Evolutionary conservation across 805 yeast species (phyloP).

Genomic region (Zygotorulaspora sp.): DNA sequence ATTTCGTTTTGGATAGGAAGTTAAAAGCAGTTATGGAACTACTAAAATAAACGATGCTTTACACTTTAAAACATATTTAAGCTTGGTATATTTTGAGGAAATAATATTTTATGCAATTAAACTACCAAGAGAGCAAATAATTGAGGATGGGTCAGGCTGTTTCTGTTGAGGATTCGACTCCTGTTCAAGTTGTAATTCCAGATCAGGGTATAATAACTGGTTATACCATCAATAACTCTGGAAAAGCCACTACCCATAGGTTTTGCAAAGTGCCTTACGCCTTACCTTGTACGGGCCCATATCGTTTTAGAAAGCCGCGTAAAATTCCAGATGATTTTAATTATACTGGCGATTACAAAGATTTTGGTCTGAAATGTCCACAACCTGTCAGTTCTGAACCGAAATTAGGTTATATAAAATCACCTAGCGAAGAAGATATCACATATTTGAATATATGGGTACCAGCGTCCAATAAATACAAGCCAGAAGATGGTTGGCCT

Average conservation of each 20-base stretch:
- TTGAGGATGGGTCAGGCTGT: conserved; percentile 17
- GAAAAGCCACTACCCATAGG: conserved; percentile 22
- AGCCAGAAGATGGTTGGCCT: conserved; percentile 38
- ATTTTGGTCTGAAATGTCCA: conserved; percentile 36
- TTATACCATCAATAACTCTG: conserved; percentile 13
- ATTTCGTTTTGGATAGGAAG: too few relatives aligned
- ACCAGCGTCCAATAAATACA: conserved; percentile 37
- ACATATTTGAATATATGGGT: conserved; percentile 38
- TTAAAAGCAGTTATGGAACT: too few relatives aligned
- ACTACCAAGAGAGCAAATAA: too few relatives aligned
- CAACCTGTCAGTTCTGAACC: conserved; percentile 36
- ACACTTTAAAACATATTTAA: too few relatives aligned
- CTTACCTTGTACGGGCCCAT: conserved; percentile 30
- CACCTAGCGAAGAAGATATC: conserved; percentile 31
- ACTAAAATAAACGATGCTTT: too few relatives aligned
- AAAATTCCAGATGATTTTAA: conserved; percentile 35
- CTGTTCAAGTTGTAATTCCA: conserved; percentile 18
- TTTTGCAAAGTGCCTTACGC: conserved; percentile 37
- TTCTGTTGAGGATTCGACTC: conserved; percentile 14
- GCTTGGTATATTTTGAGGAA: too few relatives aligned
- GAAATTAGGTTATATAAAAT: conserved; percentile 15
- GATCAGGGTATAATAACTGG: conserved; percentile 33
- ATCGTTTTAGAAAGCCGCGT: conserved; percentile 35
- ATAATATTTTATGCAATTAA: too few relatives aligned
- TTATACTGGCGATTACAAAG: conserved; percentile 39